Conservation (phyloP, 768 basidiomycete genomes). For the Austroboletus eburneus region DNA sequence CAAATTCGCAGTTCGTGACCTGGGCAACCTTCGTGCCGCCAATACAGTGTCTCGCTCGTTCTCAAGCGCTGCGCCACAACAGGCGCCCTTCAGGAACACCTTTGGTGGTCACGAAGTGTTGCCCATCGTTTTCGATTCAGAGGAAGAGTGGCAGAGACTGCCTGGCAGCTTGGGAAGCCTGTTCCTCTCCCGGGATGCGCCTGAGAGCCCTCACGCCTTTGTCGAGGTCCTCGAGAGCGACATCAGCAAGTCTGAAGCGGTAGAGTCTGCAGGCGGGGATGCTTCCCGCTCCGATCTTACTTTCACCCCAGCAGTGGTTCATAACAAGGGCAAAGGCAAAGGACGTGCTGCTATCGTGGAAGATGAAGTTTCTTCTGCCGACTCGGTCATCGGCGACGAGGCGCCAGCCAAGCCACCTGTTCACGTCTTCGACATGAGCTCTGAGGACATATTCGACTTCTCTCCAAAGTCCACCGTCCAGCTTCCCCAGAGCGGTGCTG, state of each 20-base stretch:
- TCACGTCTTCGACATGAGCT: slow-evolving; percentile 48
- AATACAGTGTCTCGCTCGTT: slow-evolving; percentile 30
- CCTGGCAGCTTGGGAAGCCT: slow-evolving; percentile 40
- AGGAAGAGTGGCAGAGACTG: slow-evolving; percentile 65
- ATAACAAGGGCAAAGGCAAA: slow-evolving; percentile 48
- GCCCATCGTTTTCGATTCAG: slow-evolving; percentile 43
- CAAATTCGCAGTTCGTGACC: slow-evolving; percentile 63
- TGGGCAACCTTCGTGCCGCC: slow-evolving; percentile 36
- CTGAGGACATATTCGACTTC: slow-evolving; percentile 24
- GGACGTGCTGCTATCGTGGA: slow-evolving; percentile 26
- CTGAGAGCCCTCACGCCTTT: slow-evolving; percentile 56
- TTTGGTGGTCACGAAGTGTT: slow-evolving; percentile 49
- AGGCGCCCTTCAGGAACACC: slow-evolving; percentile 52
- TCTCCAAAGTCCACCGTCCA: slow-evolving; percentile 13
- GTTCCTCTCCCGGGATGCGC: slow-evolving; percentile 31
- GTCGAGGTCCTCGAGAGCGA: slow-evolving; percentile 54
- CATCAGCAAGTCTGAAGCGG: slow-evolving; percentile 27
- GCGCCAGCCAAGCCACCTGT: slow-evolving; percentile 54
- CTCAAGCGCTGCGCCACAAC: slow-evolving; percentile 30
- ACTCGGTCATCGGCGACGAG: slow-evolving; percentile 40
- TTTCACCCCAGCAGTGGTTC: slow-evolving; percentile 8
- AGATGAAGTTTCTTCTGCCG: slow-evolving; percentile 36
- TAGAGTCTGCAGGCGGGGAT: slow-evolving; percentile 33
- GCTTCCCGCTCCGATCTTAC: slow-evolving; percentile 24
- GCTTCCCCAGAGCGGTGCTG: slow-evolving; percentile 16